Evolutionary conservation across 352 stramenopile species (phyloP), one percentile per base, ranked within the genome.

Genomic region (Globisporangium rhizosaccharum): DNA sequence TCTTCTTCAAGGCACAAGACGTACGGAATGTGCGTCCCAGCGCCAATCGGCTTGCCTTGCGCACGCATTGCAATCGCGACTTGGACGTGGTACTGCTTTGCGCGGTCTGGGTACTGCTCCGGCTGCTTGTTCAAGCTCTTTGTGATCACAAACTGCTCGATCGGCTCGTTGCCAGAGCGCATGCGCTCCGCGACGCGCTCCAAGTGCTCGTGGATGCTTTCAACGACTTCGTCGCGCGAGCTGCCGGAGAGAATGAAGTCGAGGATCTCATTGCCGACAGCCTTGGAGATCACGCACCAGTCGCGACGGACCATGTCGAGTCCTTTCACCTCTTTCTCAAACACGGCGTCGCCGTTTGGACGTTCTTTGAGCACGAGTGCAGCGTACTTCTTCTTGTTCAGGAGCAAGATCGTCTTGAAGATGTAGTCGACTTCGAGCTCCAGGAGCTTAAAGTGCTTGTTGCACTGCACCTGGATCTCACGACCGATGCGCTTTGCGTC

Each of bases 361-460:
- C 64, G 67, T 62, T 98, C 88, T 20, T 97, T 91, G 9, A 98
- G 80, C 12, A 97, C 94, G 2, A 99, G 72, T 28, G 98, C 97
- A 1, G 97, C 97, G 71, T 99, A 99, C 73, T 99, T 99, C 74
- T 99, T 99, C 79, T 99, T 99, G 78, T 99, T 99, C 30, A 99
- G 86, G 48, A 99, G 82, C 47, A 99, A 76, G 82, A 99, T 99
- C 8, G 85, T 92, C 71, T 98, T 97, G 75, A 99, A 99, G 52
- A 99, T 97, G 69, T 97, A 98, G 75, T 99, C 98, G 30, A 99
- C 92, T 72, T 99, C 97, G 26, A 99, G 87, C 75, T 99, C 97
- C n/a, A 99, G 71, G 44, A 98, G 90, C 61, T 90, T 96, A 73
- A 99, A 99, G 36, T 98, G 91, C 69, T 98, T 99, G 80, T 99